phyloP scores from a whole-genome alignment of 352 stramenopile species.

The Blastocystis sp. region DNA sequence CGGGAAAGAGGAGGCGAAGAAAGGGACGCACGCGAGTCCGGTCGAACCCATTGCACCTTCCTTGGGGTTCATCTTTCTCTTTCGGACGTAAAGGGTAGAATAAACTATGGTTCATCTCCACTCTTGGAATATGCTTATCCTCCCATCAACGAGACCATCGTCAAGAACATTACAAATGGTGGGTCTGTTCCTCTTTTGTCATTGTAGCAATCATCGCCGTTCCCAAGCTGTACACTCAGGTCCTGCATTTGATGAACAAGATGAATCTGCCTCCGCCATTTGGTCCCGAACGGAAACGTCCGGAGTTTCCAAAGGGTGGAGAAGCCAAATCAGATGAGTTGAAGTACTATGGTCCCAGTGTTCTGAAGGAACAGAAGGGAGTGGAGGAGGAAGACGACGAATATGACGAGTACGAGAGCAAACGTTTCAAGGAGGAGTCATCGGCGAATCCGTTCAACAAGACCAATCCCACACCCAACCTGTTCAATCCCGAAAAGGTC shows the following conservation, averaged over 20 bases:
- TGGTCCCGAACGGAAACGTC: slow-evolving; percentile 20
- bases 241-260: slow-evolving; percentile 80
- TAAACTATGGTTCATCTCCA: slow-evolving; percentile 73
- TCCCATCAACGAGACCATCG: slow-evolving; percentile 67
- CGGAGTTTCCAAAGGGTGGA: background rate
- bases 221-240: slow-evolving; percentile 75
- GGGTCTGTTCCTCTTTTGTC: background rate
- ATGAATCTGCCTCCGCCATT: slow-evolving; percentile 76
- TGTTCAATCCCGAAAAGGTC: background rate
- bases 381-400: slow-evolving; percentile 25
- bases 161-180: slow-evolving; percentile 77
- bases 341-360: slow-evolving; percentile 17
- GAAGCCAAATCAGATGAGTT: background rate
- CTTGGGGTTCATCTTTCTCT: background rate
- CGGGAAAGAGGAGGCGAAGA: background rate
- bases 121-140: slow-evolving; percentile 76
- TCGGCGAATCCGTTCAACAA: slow-evolving; percentile 48
- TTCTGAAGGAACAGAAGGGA: background rate
- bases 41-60: slow-evolving; percentile 49
- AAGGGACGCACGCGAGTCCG: background rate
- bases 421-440: background rate
- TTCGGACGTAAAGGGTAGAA: slow-evolving; percentile 60
- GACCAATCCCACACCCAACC: background rate
- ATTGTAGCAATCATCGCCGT: slow-evolving; percentile 70
- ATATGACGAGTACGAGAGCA: background rate